Evolutionary conservation across 2,329 filamentous ascomycete species (phyloP), one percentile per base, ranked within the genome.

Genomic region (Beauveria sp.): DNA sequence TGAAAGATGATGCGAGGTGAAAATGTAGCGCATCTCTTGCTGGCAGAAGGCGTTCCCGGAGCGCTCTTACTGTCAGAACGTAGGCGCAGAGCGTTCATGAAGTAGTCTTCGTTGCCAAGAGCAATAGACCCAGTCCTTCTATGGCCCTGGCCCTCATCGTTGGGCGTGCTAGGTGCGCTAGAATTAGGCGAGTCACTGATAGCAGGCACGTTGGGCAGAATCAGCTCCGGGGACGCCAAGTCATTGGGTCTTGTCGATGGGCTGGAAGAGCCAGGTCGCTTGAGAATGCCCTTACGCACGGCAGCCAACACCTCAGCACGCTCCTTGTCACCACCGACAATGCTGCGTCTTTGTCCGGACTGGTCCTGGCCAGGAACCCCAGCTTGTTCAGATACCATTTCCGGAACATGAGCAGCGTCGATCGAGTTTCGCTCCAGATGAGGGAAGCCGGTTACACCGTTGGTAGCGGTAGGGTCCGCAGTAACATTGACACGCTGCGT

Each of bases 221-320:
- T 82, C 57, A 87, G 81, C 38, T 79, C 78, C 0, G 80, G 72
- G 9, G 76, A 74, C 16, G 50, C 58, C 64, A 78, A 79, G 62
- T 93, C 89, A 22, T 76, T 74, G 5, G 87, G 83, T 57, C 82
- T 83, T 30, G 85, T 80, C 12, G 87, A 83, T 4, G 91, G 90
- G 64, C 78, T 83, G 3, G 89, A 88, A 3, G 87, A 86, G 65
- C 85, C 85, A 86, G 49, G 86, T 51, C 67, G 90, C 77, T 99
- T 99, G 60, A 99, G 75, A 55, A 99, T 99, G 54, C 95, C 95
- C 77, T 96, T 97, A 70, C 91, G 91, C 53, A 98, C 91, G 7
- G 92, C 91, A 22, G 93, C 91, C 49, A 98, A 82, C 18, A 96
- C 89, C 71, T 98, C 93, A 1, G 93, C 91, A 65, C 93, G 87